A percentile compares a stretch with the other conserved stretches of the same genome.
phyloP scores from a whole-genome alignment of 2,329 filamentous ascomycete genomes.

The Metarhizium sp. region DNA sequence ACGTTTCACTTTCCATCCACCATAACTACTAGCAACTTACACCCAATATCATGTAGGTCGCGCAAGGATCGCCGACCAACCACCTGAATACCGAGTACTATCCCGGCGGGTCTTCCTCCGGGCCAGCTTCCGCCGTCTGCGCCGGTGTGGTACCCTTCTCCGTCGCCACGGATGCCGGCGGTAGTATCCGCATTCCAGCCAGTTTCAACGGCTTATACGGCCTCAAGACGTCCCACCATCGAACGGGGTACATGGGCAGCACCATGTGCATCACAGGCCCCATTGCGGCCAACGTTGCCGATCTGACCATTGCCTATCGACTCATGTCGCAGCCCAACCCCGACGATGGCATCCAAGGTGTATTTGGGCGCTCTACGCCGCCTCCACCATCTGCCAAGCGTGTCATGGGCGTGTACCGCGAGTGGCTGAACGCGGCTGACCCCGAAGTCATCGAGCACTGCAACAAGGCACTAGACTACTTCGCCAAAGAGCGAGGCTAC shows the following conservation, averaged over 20 bases:
- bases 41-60: slow-evolving; percentile 28
- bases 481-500: slow-evolving; percentile 40
- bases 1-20: not conserved
- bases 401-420: slow-evolving; percentile 62
- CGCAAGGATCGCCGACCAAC: slow-evolving; percentile 66
- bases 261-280: slow-evolving; percentile 60
- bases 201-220: slow-evolving; percentile 74
- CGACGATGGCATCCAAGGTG: slow-evolving; percentile 45
- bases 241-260: slow-evolving; percentile 47
- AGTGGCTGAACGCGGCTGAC: slow-evolving; percentile 41
- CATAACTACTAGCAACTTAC: not conserved
- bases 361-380: slow-evolving; percentile 51
- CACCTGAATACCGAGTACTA: slow-evolving; percentile 71
- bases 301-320: slow-evolving; percentile 75
- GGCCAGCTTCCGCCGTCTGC: slow-evolving; percentile 60
- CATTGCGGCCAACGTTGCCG: slow-evolving; percentile 64
- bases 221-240: slow-evolving; percentile 68
- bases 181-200: slow-evolving; percentile 64
- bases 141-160: slow-evolving; percentile 66
- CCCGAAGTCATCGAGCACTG: slow-evolving; percentile 53
- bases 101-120: slow-evolving; percentile 72
- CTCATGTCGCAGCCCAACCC: slow-evolving; percentile 67
- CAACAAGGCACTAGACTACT: slow-evolving; percentile 50
- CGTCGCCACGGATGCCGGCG: slow-evolving; percentile 67
- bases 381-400: slow-evolving; percentile 37